Percentiles rank a stretch among this genome's conserved stretches.
Conservation (phyloP, 768 basidiomycete species). For the Cyathus striatus region DNA sequence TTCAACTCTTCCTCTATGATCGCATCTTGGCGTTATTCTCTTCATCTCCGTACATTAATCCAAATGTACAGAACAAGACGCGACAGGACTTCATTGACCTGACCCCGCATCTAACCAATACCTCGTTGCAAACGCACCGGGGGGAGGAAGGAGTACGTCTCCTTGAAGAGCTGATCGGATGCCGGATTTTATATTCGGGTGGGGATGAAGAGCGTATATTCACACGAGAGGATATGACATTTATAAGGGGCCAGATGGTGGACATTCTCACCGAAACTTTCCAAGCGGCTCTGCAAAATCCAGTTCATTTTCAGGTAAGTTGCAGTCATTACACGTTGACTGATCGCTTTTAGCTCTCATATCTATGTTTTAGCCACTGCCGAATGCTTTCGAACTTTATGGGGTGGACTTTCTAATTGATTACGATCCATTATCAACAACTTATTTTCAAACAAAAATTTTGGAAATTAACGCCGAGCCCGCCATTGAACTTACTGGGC, state of each 20-base stretch:
- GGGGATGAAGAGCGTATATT: conserved; percentile 14
- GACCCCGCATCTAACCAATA: conserved; percentile 84
- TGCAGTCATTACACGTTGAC: background rate
- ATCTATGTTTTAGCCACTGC: conserved; percentile 49
- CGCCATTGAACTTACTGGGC: conserved; percentile 90
- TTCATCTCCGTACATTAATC: conserved; percentile 57
- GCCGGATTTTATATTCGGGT: conserved; percentile 46
- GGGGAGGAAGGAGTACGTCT: conserved; percentile 73
- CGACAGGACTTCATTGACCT: conserved; percentile 40
- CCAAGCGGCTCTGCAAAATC: conserved; percentile 77
- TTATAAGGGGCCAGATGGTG: conserved; percentile 59
- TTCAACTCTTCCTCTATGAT: conserved; percentile 76
- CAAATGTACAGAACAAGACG: conserved; percentile 22
- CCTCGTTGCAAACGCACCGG: conserved; percentile 68
- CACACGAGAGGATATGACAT: conserved; percentile 24
- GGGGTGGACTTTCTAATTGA: conserved; percentile 89
- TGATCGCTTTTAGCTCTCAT: conserved; percentile 4
- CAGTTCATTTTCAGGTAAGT: conserved; percentile 79
- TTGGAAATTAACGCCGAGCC: conserved; percentile 95
- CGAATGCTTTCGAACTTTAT: conserved; percentile 93
- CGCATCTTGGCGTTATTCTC: conserved; percentile 89
- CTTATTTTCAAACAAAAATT: conserved; percentile 57
- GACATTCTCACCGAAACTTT: conserved; percentile 75
- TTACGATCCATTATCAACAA: conserved; percentile 18
- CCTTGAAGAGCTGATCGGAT: conserved; percentile 75